Percentiles rank a stretch among this genome's conserved stretches.
Evolutionary conservation across 352 stramenopile genomes (phyloP).

Genomic region (Pythium phragmiticola): DNA sequence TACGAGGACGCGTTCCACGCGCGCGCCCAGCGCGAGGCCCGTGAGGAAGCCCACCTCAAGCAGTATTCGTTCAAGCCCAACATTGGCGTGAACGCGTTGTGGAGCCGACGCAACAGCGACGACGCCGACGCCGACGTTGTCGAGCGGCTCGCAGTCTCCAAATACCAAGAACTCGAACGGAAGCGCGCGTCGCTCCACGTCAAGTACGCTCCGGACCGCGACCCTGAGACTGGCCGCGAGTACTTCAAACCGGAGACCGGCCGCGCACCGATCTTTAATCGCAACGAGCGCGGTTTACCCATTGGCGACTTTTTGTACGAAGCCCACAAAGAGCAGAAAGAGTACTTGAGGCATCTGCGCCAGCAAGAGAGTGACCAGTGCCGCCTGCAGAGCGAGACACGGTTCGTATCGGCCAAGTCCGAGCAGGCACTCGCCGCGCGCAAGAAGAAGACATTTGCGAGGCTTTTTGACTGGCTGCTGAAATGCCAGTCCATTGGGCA

Average conservation of each 20-base stretch:
- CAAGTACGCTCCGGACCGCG: conserved; percentile 64
- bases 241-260: conserved; percentile 73
- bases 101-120: conserved; percentile 27
- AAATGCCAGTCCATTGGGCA: neutral
- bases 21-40: conserved; percentile 38
- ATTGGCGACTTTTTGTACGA: conserved; percentile 80
- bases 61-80: conserved; percentile 80
- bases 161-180: conserved; percentile 61
- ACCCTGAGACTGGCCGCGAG: conserved; percentile 56
- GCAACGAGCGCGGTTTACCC: conserved; percentile 65
- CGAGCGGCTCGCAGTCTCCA: conserved; percentile 63
- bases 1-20: conserved; percentile 72
- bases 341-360: conserved; percentile 49
- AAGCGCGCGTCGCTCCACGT: conserved; percentile 53
- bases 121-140: conserved; percentile 52
- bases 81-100: conserved; percentile 73
- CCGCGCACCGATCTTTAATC: conserved; percentile 57
- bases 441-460: conserved; percentile 58
- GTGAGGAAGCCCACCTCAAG: conserved; percentile 52
- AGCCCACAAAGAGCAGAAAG: conserved; percentile 57
- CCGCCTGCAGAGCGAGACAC: conserved; percentile 42
- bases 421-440: conserved; percentile 47
- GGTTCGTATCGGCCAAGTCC: conserved; percentile 62
- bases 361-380: conserved; percentile 46
- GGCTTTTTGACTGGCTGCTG: conserved; percentile 45